Conservation (phyloP, 2,329 filamentous ascomycete species). For the Aspergillus sp. region DNA sequence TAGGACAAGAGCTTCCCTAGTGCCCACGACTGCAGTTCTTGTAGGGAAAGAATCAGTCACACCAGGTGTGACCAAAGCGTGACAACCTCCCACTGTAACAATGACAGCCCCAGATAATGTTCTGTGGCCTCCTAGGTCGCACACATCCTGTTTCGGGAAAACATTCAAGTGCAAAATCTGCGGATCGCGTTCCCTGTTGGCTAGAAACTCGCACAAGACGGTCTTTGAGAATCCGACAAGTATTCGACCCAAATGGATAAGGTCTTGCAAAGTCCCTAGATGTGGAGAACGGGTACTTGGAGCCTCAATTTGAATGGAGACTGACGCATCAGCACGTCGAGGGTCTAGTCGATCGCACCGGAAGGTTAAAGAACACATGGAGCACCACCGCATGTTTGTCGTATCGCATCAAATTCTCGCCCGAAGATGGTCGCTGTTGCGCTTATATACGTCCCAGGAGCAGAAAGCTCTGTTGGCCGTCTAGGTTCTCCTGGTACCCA, state of each 20-base stretch:
- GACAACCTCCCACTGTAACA: slow-evolving; percentile 2
- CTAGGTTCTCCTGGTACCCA: slow-evolving; percentile 16
- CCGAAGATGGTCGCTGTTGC: neutral
- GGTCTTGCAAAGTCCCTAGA: slow-evolving; percentile 1
- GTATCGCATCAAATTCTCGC: slow-evolving; percentile 1
- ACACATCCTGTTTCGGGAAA: slow-evolving; percentile 6
- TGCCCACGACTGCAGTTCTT: neutral
- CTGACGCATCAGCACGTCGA: neutral
- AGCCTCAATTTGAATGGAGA: slow-evolving; percentile 15
- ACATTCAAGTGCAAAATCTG: slow-evolving; percentile 2
- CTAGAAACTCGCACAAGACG: slow-evolving; percentile 15
- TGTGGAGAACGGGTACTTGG: slow-evolving; percentile 9
- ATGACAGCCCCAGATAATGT: neutral
- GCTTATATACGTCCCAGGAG: neutral
- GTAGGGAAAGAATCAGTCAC: slow-evolving; percentile 4
- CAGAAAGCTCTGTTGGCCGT: neutral
- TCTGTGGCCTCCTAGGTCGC: neutral
- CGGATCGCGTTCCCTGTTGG: neutral
- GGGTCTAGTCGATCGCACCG: neutral
- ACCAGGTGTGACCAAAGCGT: slow-evolving; percentile 12
- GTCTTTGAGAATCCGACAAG: neutral
- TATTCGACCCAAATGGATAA: slow-evolving; percentile 1
- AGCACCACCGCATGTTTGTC: slow-evolving; percentile 2
- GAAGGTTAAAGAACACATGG: neutral
- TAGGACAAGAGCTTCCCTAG: neutral